These are phyloP conservation scores for Capillidium heterosporum DNA, from an alignment of 371 early-diverging fungal genomes.

Conservation along the genomic window DNA sequence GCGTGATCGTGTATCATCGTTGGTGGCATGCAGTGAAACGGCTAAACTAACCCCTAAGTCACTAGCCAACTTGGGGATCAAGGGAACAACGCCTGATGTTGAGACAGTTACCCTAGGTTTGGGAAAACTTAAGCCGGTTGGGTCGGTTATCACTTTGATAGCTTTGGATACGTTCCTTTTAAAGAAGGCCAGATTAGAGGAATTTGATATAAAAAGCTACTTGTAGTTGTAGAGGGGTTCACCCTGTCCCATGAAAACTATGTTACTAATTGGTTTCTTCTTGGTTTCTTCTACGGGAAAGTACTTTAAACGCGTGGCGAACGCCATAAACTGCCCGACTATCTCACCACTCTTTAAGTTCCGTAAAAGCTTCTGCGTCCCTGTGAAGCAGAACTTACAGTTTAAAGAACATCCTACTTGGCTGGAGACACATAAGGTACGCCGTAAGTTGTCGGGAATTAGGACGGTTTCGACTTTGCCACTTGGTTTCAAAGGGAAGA, in stretches of 20 bases:
- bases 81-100: conserved; percentile 78
- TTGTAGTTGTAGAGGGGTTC: conserved; percentile 77
- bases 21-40: conserved; percentile 75
- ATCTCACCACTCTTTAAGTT: conserved; percentile 68
- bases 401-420: conserved; percentile 79
- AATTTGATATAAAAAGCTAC: conserved; percentile 6
- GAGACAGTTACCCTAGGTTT: conserved; percentile 66
- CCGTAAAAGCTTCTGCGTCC: conserved; percentile 65
- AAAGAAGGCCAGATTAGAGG: not conserved
- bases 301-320: conserved; percentile 34
- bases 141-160: conserved; percentile 49
- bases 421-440: conserved; percentile 74
- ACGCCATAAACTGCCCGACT: conserved; percentile 67
- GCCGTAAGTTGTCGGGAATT: conserved; percentile 43
- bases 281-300: conserved; percentile 22
- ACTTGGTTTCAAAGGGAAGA: conserved; percentile 32
- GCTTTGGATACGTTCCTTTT: conserved; percentile 47
- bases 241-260: conserved; percentile 88
- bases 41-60: conserved; percentile 72
- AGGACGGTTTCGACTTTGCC: conserved; percentile 44
- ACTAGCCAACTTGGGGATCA: conserved; percentile 46
- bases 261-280: conserved; percentile 42
- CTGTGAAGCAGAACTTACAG: conserved; percentile 85
- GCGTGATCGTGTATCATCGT: conserved; percentile 48
- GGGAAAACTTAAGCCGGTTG: conserved; percentile 39